A percentile compares a stretch with the other conserved stretches of the same genome.
Conservation (phyloP, 2,329 filamentous ascomycete species). For the Ceratocystis eucalypticola region DNA sequence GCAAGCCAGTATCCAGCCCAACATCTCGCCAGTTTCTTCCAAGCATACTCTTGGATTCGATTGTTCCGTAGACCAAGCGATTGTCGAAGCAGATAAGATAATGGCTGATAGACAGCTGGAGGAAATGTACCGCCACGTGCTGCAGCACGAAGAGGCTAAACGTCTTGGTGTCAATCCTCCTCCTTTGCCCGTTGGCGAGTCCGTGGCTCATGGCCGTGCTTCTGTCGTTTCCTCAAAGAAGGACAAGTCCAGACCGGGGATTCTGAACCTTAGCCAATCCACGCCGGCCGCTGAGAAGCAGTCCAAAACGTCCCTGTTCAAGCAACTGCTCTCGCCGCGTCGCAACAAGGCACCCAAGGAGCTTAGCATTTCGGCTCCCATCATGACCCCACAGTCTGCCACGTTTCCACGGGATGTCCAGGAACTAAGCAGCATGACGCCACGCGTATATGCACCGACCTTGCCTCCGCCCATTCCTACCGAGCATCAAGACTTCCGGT, state of each 20-base stretch:
- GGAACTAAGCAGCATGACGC: constrained; percentile 45
- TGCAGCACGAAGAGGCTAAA: constrained; percentile 71
- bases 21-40: constrained; percentile 29
- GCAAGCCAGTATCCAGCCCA: constrained; percentile 21
- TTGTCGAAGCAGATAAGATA: constrained; percentile 60
- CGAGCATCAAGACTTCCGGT: constrained; percentile 25
- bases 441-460: constrained; percentile 43
- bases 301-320: constrained; percentile 46
- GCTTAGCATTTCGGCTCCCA: constrained; percentile 49
- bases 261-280: constrained; percentile 34
- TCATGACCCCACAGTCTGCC: constrained; percentile 49
- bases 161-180: constrained; percentile 34
- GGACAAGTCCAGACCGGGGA: constrained; percentile 36
- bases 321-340: constrained; percentile 46
- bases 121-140: constrained; percentile 78
- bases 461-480: constrained; percentile 36
- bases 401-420: constrained; percentile 44
- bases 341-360: constrained; percentile 34
- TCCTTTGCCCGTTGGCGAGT: constrained; percentile 14
- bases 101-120: constrained; percentile 75
- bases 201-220: background rate
- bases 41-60: constrained; percentile 46
- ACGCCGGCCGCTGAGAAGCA: constrained; percentile 34
- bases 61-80: constrained; percentile 58
- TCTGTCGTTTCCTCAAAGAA: constrained; percentile 28